Evolutionary conservation across 306 rosid species (phyloP).

Genomic region (Gillenia trifoliata): DNA sequence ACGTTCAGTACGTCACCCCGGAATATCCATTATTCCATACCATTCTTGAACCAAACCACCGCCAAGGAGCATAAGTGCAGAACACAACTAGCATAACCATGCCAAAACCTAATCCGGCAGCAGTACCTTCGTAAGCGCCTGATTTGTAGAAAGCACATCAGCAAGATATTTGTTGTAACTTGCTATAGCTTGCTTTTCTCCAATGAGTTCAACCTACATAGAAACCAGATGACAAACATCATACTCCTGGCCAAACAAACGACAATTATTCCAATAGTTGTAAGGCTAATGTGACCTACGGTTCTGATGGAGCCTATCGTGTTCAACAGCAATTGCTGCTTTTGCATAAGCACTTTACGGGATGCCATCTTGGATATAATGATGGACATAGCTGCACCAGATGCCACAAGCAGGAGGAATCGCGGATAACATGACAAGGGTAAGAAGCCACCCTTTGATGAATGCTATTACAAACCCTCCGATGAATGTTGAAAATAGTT

Average conservation of each 20-base stretch:
- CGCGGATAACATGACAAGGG: slow-evolving; percentile 66
- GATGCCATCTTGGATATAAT: slow-evolving; percentile 56
- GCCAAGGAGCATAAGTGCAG: slow-evolving; percentile 65
- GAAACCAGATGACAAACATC: slow-evolving; percentile 6
- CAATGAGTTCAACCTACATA: slow-evolving; percentile 81
- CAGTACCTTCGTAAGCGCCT: slow-evolving; percentile 63
- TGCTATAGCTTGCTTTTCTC: slow-evolving; percentile 67
- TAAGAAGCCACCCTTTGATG: slow-evolving; percentile 81
- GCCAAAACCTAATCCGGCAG: slow-evolving; percentile 62
- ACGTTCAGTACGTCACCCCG: slow-evolving; percentile 81
- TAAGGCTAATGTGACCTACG: slow-evolving; percentile 30
- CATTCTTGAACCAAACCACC: slow-evolving; percentile 80
- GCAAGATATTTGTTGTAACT: slow-evolving; percentile 51
- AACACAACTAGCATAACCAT: slow-evolving; percentile 50
- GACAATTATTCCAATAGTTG: not conserved
- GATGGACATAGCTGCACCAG: slow-evolving; percentile 62
- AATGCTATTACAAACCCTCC: slow-evolving; percentile 73
- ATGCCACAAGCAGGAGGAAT: slow-evolving; percentile 65
- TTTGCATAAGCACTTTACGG: slow-evolving; percentile 61
- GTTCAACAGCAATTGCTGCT: slow-evolving; percentile 82
- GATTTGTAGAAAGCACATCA: slow-evolving; percentile 69
- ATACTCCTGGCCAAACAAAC: slow-evolving; percentile 2
- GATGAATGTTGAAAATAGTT: slow-evolving; percentile 56
- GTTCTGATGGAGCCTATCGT: slow-evolving; percentile 91
- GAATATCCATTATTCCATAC: slow-evolving; percentile 63